phyloP scores from a whole-genome alignment of 148 eudicot genomes.

The Silene conica region DNA sequence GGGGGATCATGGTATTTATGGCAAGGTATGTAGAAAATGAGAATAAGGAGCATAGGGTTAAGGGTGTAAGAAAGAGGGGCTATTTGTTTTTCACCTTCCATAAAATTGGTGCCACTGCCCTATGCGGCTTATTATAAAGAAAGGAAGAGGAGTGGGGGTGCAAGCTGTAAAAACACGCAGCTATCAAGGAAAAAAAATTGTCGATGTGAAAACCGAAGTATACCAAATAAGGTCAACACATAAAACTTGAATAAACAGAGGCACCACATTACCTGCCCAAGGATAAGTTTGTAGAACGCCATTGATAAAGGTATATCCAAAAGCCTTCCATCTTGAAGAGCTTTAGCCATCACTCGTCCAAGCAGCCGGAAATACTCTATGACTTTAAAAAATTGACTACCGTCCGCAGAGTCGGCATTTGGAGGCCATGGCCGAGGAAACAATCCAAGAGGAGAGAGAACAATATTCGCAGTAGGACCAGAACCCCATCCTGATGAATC shows the following conservation, averaged over 20 bases:
- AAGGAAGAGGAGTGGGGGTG: too few species aligned
- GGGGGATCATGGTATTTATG: too few species aligned
- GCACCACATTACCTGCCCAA: constrained; percentile 61
- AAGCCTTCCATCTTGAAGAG: constrained; percentile 98
- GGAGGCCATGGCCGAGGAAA: constrained; percentile 93
- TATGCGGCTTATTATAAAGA: too few species aligned
- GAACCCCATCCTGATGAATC: constrained; percentile 18
- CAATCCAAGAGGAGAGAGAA: constrained; percentile 80
- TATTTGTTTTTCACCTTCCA: too few species aligned
- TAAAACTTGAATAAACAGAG: background rate
- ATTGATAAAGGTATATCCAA: constrained; percentile 80
- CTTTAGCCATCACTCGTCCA: constrained; percentile 97
- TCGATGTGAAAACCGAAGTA: background rate
- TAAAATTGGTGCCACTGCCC: too few species aligned
- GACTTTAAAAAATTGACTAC: constrained; percentile 58
- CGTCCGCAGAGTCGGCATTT: constrained; percentile 53
- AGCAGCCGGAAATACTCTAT: constrained; percentile 74
- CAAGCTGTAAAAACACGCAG: too few species aligned
- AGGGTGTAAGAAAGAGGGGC: too few species aligned
- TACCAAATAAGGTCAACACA: background rate
- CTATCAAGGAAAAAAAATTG: background rate
- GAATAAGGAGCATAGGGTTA: too few species aligned
- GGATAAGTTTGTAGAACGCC: constrained; percentile 81
- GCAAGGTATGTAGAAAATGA: too few species aligned
- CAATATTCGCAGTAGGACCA: constrained; percentile 41